phyloP scores from a whole-genome alignment of 2,329 filamentous ascomycete species.

The Aulographum hederae region DNA sequence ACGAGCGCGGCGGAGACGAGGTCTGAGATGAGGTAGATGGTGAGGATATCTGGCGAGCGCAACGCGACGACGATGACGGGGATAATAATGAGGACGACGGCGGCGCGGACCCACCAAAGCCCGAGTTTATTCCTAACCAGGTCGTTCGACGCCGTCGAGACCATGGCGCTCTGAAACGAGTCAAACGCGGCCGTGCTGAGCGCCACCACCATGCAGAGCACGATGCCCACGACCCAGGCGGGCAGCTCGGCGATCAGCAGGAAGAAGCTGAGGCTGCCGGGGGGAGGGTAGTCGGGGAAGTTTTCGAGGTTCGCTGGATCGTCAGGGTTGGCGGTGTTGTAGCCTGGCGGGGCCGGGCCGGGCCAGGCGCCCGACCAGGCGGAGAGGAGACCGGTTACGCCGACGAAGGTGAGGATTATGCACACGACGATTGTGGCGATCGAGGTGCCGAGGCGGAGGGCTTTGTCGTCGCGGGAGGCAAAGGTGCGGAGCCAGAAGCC shows the following conservation, averaged over 20 bases:
- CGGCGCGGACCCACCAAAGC: constrained; percentile 52
- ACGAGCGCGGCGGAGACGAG: constrained; percentile 61
- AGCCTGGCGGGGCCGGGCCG: no score
- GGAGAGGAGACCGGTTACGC: constrained; percentile 54
- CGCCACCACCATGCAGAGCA: constrained; percentile 63
- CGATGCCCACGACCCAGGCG: constrained; percentile 63
- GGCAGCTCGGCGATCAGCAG: constrained; percentile 53
- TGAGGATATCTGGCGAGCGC: constrained; percentile 54
- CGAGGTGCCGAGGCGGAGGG: constrained; percentile 57
- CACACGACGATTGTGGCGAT: constrained; percentile 47
- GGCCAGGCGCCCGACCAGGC: constrained; percentile 60
- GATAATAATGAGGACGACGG: constrained; percentile 54
- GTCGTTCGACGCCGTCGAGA: constrained; percentile 70
- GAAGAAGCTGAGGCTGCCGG: constrained; percentile 58
- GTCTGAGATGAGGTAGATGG: constrained; percentile 71
- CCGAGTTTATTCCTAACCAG: constrained; percentile 67
- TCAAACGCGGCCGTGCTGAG: constrained; percentile 67
- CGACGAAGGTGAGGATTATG: constrained; percentile 54
- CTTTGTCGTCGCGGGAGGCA: constrained; percentile 59
- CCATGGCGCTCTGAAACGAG: constrained; percentile 65
- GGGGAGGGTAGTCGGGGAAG: no score
- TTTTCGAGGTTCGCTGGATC: constrained; percentile 39
- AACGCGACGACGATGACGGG: constrained; percentile 59
- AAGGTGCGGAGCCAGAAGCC: constrained; percentile 76
- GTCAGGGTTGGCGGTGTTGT: no score